Base-by-base conservation (phyloP, 176 grass and related monocot species). In the Secale cereale region DNA sequence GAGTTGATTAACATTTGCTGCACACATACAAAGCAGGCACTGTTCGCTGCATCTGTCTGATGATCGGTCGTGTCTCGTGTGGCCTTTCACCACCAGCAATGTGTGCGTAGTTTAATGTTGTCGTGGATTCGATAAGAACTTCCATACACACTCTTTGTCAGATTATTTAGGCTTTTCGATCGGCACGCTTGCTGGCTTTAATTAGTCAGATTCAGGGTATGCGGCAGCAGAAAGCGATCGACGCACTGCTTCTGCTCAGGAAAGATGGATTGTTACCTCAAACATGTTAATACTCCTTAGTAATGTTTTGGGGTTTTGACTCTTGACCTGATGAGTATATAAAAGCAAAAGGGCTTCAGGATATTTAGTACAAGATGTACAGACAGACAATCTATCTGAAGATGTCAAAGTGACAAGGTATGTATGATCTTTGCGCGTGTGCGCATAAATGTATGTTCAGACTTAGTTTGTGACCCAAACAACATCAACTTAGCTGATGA, bases 31-130 rank as follows among this genome's bases (percentile, higher is more conserved):
- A 82, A 73, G 27, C 45, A 4, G 59, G 14, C 16, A 78, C 74
- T 75, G 46, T 76, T 87, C 89, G 67, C 67, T 83, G 80, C 79
- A 83, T 83, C 81, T 86, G 2, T 52, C 48, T 6, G 85, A 86
- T 78, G 88, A 59, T 82, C 54, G 14, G 29, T 69, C 29, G 9
- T 54, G 33, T 25, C 2, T 12, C 40, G 11, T 43, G 40, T 43
- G 40, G 40, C 59, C 70, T 81, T 74, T 78, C 83, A 59, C 80
- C 79, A 85, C 87, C 33, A 79, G 19, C 65, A 48, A 66, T 35
- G 74, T 82, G 30, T 31, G 3, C 13, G 43, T 52, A 76, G 79
- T 77, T 87, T 90, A 83, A 43, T 90, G 67, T 48, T 75, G 75
- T 27, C 68, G 12, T 43, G 14, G 85, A 66, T 80, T 87, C 78